A percentile compares a stretch with the other conserved stretches of the same genome.
These are phyloP conservation scores for Leucoagaricus sp. DNA, from an alignment of 1,284 basidiomycete genomes.

Conservation along the genomic window DNA sequence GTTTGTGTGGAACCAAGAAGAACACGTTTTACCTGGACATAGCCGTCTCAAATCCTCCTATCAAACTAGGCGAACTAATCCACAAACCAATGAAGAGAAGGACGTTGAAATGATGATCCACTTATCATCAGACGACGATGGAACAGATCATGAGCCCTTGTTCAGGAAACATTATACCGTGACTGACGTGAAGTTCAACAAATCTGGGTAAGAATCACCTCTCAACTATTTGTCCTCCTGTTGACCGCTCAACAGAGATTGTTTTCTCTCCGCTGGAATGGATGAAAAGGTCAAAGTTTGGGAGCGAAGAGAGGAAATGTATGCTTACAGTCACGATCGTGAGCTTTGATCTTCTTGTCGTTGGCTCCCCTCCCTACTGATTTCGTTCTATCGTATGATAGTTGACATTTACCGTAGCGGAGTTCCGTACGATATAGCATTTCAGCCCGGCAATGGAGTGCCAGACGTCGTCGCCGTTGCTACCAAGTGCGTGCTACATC, in stretches of 20 bases:
- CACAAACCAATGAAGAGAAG: slow-evolving; percentile 13
- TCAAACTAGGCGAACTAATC: too few relatives aligned
- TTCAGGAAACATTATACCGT: slow-evolving; percentile 40
- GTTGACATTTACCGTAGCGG: slow-evolving; percentile 9
- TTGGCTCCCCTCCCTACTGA: neutral
- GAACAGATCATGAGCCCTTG: neutral
- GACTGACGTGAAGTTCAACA: slow-evolving; percentile 42
- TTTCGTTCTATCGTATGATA: neutral
- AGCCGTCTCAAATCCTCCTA: too few relatives aligned
- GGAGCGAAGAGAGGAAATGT: slow-evolving; percentile 21
- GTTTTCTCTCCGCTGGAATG: slow-evolving; percentile 36
- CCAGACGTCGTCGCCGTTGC: slow-evolving; percentile 8
- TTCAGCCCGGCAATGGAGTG: slow-evolving; percentile 15
- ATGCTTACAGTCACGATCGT: slow-evolving; percentile 10
- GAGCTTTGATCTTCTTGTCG: slow-evolving; percentile 13
- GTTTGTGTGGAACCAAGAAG: slow-evolving; percentile 13
- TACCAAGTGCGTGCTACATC: slow-evolving; percentile 9
- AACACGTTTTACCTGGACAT: too few relatives aligned
- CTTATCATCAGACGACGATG: neutral
- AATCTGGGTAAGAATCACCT: slow-evolving; percentile 26
- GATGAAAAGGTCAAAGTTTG: slow-evolving; percentile 35
- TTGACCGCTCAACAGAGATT: slow-evolving; percentile 19
- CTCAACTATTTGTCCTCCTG: neutral
- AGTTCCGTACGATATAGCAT: slow-evolving; percentile 12
- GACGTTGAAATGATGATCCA: neutral